Conservation (phyloP, 495 filamentous ascomycete species). For the Clavariopsis aquatica region DNA sequence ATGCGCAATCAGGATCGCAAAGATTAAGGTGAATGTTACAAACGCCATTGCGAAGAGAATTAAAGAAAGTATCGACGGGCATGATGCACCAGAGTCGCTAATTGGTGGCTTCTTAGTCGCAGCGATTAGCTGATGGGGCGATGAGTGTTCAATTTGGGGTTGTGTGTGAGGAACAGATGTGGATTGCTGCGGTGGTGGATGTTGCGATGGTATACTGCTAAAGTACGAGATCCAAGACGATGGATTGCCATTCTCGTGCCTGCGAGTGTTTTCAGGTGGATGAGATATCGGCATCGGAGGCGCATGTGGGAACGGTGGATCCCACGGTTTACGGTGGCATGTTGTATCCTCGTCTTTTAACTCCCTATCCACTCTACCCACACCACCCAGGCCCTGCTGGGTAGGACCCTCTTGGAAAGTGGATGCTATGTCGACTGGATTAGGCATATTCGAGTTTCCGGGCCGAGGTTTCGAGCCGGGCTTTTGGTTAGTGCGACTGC, state of each 20-base stretch:
- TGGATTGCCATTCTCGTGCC: neutral
- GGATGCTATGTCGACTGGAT: no score
- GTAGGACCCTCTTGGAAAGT: no score
- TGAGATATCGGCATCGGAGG: no score
- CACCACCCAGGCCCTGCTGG: no score
- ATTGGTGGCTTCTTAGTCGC: neutral
- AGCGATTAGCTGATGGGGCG: neutral
- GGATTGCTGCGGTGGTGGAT: neutral
- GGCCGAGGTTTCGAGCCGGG: no score
- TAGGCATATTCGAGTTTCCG: no score
- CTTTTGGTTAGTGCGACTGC: neutral
- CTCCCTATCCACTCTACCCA: neutral
- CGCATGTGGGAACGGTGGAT: conserved; percentile 22
- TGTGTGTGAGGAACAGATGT: neutral
- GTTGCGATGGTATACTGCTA: neutral
- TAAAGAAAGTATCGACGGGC: neutral
- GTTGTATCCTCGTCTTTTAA: neutral
- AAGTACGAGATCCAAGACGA: neutral
- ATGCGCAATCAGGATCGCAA: conserved; percentile 26
- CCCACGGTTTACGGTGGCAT: conserved; percentile 22
- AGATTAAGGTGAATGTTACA: conserved; percentile 15
- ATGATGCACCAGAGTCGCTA: neutral
- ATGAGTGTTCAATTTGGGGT: neutral
- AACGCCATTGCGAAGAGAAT: conserved; percentile 2
- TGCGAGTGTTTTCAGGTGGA: no score